Percentiles rank a stretch among this genome's conserved stretches.
phyloP scores from a whole-genome alignment of 169 alveolate species.

The Plasmodium fragile region DNA sequence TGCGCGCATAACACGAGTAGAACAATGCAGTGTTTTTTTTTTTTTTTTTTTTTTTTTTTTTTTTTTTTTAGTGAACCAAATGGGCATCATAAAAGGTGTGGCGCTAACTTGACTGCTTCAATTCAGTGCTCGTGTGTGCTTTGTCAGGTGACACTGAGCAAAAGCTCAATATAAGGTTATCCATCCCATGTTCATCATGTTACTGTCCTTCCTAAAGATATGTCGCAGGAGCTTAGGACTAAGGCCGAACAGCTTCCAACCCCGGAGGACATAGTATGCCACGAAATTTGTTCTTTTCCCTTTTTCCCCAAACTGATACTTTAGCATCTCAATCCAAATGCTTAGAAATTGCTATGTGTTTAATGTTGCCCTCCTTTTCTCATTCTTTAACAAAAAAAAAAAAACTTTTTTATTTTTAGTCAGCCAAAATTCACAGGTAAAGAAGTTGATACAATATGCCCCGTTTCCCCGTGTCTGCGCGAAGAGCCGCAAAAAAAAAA shows the following conservation, averaged over 20 bases:
- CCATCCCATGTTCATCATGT: not conserved
- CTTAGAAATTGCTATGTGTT: not conserved
- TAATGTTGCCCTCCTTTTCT: not conserved
- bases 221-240: slow-evolving; percentile 39
- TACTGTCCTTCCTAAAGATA: slow-evolving; percentile 17
- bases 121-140: not conserved
- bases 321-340: not conserved
- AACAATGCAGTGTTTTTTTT: not conserved
- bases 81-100: slow-evolving; percentile 61
- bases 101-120: not conserved
- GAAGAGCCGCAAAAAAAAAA: not conserved
- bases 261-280: slow-evolving; percentile 35
- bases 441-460: not conserved
- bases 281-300: not conserved
- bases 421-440: slow-evolving; percentile 62
- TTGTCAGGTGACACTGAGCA: not conserved
- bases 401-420: slow-evolving; percentile 7
- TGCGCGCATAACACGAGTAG: not conserved
- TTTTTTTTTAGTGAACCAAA: slow-evolving; percentile 31
- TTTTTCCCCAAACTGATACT: not conserved
- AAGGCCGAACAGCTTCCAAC: slow-evolving; percentile 42
- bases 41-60: not conserved
- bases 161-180: not conserved
- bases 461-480: not conserved
- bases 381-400: not conserved